Conservation (phyloP, 495 filamentous ascomycete species). For the Rusavskia elegans region DNA sequence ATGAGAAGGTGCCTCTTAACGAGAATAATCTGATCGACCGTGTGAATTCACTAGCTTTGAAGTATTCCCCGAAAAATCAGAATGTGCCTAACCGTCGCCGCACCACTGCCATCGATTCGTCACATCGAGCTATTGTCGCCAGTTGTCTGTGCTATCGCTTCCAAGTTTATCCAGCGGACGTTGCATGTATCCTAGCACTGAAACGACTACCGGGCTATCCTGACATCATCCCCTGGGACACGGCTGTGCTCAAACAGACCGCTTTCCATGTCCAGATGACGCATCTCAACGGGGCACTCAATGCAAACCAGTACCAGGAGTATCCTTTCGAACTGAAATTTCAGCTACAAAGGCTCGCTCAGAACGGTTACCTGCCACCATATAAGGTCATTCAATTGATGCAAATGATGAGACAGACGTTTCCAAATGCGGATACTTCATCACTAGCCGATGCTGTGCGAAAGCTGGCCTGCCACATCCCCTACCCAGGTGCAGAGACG, state of each 20-base stretch:
- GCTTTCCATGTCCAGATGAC: constrained; percentile 7
- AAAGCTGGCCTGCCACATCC: constrained; percentile 29
- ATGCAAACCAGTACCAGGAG: constrained; percentile 1
- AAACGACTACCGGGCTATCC: constrained; percentile 12
- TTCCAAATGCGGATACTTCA: not conserved
- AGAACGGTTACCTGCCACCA: constrained; percentile 21
- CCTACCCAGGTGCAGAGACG: constrained; percentile 29
- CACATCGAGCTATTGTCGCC: constrained; percentile 12
- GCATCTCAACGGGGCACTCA: constrained; percentile 12
- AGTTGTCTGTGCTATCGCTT: constrained; percentile 17
- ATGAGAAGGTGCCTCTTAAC: constrained; percentile 4
- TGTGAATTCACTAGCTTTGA: not conserved
- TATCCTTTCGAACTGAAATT: constrained; percentile 25
- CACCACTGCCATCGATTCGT: constrained; percentile 5
- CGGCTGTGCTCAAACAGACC: not conserved
- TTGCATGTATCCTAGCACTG: constrained; percentile 1
- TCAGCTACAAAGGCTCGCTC: constrained; percentile 21
- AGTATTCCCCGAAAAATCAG: constrained; percentile 1
- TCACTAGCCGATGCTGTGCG: constrained; percentile 25
- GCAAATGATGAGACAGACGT: not conserved
- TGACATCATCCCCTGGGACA: constrained; percentile 9
- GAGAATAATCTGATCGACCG: constrained; percentile 8
- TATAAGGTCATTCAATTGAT: constrained; percentile 11
- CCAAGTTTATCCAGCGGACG: constrained; percentile 1
- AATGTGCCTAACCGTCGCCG: constrained; percentile 3